phyloP scores from a whole-genome alignment of 2,329 filamentous ascomycete genomes.

The Venturia pyrina region DNA sequence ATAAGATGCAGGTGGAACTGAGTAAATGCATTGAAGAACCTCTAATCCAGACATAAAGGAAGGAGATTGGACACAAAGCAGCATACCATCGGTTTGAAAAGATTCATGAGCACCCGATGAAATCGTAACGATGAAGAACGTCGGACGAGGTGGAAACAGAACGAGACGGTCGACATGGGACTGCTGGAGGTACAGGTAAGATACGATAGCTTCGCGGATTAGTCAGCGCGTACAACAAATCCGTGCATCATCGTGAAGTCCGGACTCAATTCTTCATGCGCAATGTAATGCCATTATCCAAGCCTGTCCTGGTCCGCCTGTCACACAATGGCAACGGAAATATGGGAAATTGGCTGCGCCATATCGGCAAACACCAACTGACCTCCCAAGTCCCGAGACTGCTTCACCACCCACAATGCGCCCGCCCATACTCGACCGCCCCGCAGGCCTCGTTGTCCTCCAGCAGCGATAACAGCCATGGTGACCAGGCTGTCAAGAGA shows the following conservation, averaged over 20 bases:
- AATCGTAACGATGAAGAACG: no score
- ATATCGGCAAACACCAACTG: background rate
- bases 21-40: no score
- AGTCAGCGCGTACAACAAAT: background rate
- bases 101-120: no score
- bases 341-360: background rate
- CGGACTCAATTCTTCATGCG: background rate
- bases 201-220: background rate
- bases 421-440: background rate
- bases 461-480: background rate
- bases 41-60: background rate
- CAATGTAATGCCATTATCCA: slow-evolving; percentile 4
- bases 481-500: background rate
- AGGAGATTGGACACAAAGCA: no score
- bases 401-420: background rate
- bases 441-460: background rate
- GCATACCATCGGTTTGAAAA: no score
- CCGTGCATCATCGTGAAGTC: background rate
- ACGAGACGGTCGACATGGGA: no score
- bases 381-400: background rate
- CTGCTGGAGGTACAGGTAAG: no score
- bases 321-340: background rate
- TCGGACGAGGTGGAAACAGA: no score
- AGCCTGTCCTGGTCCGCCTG: background rate
- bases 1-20: no score